Base-by-base conservation (phyloP, 2,329 filamentous ascomycete genomes). In the Exophiala spinifera region DNA sequence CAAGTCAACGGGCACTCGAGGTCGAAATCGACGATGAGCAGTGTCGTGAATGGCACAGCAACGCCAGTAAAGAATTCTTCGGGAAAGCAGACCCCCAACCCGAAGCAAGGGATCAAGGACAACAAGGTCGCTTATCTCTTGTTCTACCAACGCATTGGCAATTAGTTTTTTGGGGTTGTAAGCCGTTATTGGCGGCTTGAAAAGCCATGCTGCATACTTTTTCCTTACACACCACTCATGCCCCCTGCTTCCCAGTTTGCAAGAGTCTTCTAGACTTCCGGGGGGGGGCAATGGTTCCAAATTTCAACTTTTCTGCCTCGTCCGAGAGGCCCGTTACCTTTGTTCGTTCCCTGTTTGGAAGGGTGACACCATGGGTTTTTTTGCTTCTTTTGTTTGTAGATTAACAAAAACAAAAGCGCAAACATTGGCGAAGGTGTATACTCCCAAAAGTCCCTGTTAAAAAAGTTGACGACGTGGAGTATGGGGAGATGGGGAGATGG, bases 111-210 rank as follows among this genome's bases (percentile, higher is more conserved):
- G 15, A 72, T 88, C 67, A 90, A 89, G 72, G 92, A 97, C 71
- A 96, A 92, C 79, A 96, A 95, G 79, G 92, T 96, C 55, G 94
- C 94, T 3, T 99, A 99, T 73, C 83, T 99, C 62, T 75, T 99
- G 67, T 95, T 99, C 74, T 99, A 99, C 72, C 87, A 96, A 75
- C 84, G 84, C 25, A 57, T 64, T 31, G 47, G 46, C 31, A 50
- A 51, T 31, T 52, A 34, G 55, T 23, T 23, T 45, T 45, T 4
- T 21, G 19, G 14, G 19, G n/a, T 31, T 10, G 11, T 10, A 31
- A 31, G 28, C 28, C 28, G 28, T 31, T 10, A 31, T 31, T 10
- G 28, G 28, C 10, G 28, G n/a, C 28, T 31, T 31, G 28, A 31
- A 31, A n/a, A 31, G 10, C 28, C 28, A 11, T 31, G 28, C 10